Evolutionary conservation across 2,329 filamentous ascomycete species (phyloP).

Genomic region (Thielaviopsis musarum): DNA sequence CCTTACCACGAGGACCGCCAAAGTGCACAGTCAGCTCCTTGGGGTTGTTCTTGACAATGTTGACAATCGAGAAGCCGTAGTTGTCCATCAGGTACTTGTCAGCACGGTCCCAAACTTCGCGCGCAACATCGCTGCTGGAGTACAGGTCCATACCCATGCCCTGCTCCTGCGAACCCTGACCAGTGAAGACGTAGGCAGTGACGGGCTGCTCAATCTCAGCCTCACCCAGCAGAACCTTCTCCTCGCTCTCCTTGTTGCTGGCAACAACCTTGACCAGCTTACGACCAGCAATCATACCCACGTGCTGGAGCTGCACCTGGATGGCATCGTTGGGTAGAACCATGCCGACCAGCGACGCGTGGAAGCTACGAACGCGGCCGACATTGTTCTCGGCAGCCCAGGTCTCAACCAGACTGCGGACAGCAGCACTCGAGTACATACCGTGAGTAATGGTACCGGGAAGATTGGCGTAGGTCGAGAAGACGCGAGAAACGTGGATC

Average conservation of each 20-base stretch:
- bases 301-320: slow-evolving; percentile 86
- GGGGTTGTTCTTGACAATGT: slow-evolving; percentile 98
- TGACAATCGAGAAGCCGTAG: slow-evolving; percentile 94
- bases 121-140: slow-evolving; percentile 78
- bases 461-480: slow-evolving; percentile 87
- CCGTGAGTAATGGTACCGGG: slow-evolving; percentile 96
- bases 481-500: slow-evolving; percentile 94
- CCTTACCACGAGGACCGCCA: slow-evolving; percentile 88
- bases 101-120: slow-evolving; percentile 94
- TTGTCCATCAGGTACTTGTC: slow-evolving; percentile 98
- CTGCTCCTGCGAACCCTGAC: slow-evolving; percentile 95
- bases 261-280: slow-evolving; percentile 99
- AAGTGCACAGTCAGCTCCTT: slow-evolving; percentile 98
- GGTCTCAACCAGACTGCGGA: slow-evolving; percentile 89
- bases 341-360: slow-evolving; percentile 95
- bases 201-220: slow-evolving; percentile 96
- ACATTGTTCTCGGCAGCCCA: slow-evolving; percentile 99
- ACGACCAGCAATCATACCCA: slow-evolving; percentile 92
- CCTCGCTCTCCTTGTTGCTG: slow-evolving; percentile 86
- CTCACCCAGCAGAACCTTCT: slow-evolving; percentile 88
- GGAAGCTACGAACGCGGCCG: slow-evolving; percentile 91
- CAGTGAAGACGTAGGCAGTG: slow-evolving; percentile 93
- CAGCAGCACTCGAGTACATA: slow-evolving; percentile 97
- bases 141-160: slow-evolving; percentile 99
- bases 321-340: slow-evolving; percentile 93